phyloP scores from a whole-genome alignment of 2,329 filamentous ascomycete genomes.

The Elsinoe ampelina region DNA sequence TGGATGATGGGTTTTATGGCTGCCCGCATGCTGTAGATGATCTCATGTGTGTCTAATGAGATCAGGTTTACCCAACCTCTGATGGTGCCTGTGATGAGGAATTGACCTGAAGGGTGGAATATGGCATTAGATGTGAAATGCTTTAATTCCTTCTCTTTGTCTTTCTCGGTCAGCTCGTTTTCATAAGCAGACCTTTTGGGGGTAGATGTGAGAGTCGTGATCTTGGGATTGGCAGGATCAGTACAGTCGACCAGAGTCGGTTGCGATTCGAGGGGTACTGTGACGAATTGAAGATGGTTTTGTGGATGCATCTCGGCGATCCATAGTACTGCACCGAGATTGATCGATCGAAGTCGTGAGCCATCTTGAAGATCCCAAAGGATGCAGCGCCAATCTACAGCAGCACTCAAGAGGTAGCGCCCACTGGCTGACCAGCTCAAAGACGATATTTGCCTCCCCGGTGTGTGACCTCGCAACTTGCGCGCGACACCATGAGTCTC shows the following conservation, averaged over 20 bases:
- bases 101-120: slow-evolving; percentile 74
- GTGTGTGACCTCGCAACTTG: slow-evolving; percentile 83
- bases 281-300: slow-evolving; percentile 79
- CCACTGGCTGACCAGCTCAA: slow-evolving; percentile 92
- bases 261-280: slow-evolving; percentile 87
- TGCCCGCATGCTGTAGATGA: slow-evolving; percentile 82
- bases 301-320: slow-evolving; percentile 90
- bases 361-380: slow-evolving; percentile 82
- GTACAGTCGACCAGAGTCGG: slow-evolving; percentile 68
- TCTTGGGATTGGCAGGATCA: slow-evolving; percentile 48
- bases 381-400: slow-evolving; percentile 93
- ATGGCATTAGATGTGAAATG: slow-evolving; percentile 89
- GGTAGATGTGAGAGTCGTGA: slow-evolving; percentile 46
- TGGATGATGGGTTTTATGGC: slow-evolving; percentile 83
- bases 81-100: slow-evolving; percentile 86
- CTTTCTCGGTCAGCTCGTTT: slow-evolving; percentile 70
- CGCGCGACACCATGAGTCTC: slow-evolving; percentile 95
- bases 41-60: slow-evolving; percentile 66
- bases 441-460: slow-evolving; percentile 72
- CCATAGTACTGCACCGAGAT: slow-evolving; percentile 88
- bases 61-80: slow-evolving; percentile 97
- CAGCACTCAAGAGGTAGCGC: slow-evolving; percentile 81
- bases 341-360: slow-evolving; percentile 67
- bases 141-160: slow-evolving; percentile 83
- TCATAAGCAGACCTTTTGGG: slow-evolving; percentile 66